Conservation (phyloP, 768 basidiomycete species). For the Pisolithus albus region DNA sequence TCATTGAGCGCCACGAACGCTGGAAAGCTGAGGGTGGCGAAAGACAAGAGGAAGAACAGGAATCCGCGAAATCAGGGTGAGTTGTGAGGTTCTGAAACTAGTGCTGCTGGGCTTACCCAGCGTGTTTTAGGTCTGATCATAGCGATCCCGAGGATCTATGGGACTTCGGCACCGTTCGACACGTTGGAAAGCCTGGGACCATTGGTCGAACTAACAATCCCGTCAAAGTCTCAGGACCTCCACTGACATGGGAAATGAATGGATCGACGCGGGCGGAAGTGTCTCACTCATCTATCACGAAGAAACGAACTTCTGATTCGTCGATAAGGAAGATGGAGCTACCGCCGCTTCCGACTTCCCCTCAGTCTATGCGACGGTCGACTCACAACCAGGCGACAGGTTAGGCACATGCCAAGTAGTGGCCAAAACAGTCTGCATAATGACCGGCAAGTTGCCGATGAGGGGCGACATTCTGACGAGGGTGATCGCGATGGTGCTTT, state of each 20-base stretch:
- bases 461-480: conserved; percentile 53
- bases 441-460: conserved; percentile 27
- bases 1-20: conserved; percentile 90
- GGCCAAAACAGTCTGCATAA: conserved; percentile 2
- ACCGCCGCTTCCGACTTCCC: conserved; percentile 46
- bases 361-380: conserved; percentile 29
- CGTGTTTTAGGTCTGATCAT: conserved; percentile 37
- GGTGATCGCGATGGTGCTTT: conserved; percentile 61
- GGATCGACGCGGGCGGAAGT: conserved; percentile 37
- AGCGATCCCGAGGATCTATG: conserved; percentile 79
- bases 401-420: conserved; percentile 47
- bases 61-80: conserved; percentile 59
- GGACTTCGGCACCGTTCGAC: conserved; percentile 96
- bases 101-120: neutral
- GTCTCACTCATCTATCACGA: conserved; percentile 31
- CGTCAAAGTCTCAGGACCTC: conserved; percentile 55
- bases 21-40: conserved; percentile 91
- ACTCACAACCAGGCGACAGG: conserved; percentile 54
- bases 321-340: conserved; percentile 53
- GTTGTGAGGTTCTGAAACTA: conserved; percentile 17
- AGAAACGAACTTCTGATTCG: conserved; percentile 31
- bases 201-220: conserved; percentile 59
- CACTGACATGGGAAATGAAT: conserved; percentile 77
- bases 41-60: conserved; percentile 63
- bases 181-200: conserved; percentile 53